phyloP scores from a whole-genome alignment of 2,329 filamentous ascomycete species.

The Colletotrichum sp. region DNA sequence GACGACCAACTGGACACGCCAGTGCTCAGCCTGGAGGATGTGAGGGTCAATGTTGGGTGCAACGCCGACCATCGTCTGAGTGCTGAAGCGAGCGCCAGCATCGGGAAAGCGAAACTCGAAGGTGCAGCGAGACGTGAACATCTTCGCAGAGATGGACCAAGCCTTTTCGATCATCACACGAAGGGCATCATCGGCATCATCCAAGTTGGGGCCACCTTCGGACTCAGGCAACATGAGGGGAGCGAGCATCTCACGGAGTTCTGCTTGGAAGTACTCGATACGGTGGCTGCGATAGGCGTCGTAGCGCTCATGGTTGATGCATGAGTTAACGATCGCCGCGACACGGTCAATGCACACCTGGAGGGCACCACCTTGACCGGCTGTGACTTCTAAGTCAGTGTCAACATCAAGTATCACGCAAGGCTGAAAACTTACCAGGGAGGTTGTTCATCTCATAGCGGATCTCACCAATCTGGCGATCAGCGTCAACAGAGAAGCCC shows the following conservation, averaged over 20 bases:
- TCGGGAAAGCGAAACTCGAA: constrained; percentile 57
- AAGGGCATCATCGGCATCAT: constrained; percentile 46
- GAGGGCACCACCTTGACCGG: constrained; percentile 16
- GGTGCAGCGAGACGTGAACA: constrained; percentile 47
- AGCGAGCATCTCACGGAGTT: constrained; percentile 45
- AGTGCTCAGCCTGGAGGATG: constrained; percentile 53
- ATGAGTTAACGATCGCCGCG: constrained; percentile 37
- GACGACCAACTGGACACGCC: constrained; percentile 56
- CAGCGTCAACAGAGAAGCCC: constrained; percentile 38
- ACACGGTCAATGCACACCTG: constrained; percentile 44
- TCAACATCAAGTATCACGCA: background rate
- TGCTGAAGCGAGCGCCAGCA: constrained; percentile 51
- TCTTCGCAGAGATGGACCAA: constrained; percentile 50
- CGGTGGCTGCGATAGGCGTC: constrained; percentile 22
- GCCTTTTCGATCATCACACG: constrained; percentile 42
- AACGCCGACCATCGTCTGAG: constrained; percentile 50
- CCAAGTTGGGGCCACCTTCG: constrained; percentile 25
- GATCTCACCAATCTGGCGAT: constrained; percentile 34
- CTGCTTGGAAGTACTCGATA: constrained; percentile 39
- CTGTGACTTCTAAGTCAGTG: background rate
- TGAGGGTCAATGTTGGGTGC: constrained; percentile 44
- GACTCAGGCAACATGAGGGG: constrained; percentile 42
- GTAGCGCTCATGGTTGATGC: constrained; percentile 37
- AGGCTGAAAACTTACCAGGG: constrained; percentile 30
- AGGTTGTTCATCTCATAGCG: constrained; percentile 39